These are phyloP conservation scores for Amoeboaphelidium protococcarum DNA, from an alignment of 371 early-diverging fungal species.

Conservation along the genomic window DNA sequence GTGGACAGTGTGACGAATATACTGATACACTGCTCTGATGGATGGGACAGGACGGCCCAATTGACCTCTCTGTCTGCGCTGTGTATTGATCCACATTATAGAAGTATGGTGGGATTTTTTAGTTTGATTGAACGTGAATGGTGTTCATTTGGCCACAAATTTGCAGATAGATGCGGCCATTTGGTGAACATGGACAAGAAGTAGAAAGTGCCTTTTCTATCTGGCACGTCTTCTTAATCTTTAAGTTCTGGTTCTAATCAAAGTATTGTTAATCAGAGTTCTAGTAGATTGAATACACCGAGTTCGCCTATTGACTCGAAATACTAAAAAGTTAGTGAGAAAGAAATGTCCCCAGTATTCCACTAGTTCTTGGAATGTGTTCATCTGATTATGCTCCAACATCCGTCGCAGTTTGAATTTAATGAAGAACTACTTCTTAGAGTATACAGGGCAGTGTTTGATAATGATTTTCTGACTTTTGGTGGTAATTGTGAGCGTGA, in stretches of 20 bases:
- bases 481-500: slow-evolving; percentile 66
- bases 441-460: slow-evolving; percentile 51
- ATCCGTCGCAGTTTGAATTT: slow-evolving; percentile 74
- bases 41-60: slow-evolving; percentile 95
- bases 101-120: slow-evolving; percentile 66
- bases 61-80: slow-evolving; percentile 58
- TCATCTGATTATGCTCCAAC: slow-evolving; percentile 60
- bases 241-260: no score
- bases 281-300: slow-evolving; percentile 17
- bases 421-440: slow-evolving; percentile 47
- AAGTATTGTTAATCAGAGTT: no score
- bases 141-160: slow-evolving; percentile 87
- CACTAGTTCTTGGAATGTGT: slow-evolving; percentile 84
- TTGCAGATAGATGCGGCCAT: slow-evolving; percentile 70
- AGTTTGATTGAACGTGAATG: slow-evolving; percentile 84
- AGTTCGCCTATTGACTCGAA: not conserved
- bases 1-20: slow-evolving; percentile 67
- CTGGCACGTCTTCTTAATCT: no score
- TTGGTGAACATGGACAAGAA: slow-evolving; percentile 18
- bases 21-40: slow-evolving; percentile 93
- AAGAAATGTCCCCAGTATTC: slow-evolving; percentile 81
- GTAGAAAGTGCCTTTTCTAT: slow-evolving; percentile 30
- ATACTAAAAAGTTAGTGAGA: not conserved
- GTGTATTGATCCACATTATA: slow-evolving; percentile 79
- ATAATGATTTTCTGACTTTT: slow-evolving; percentile 80